phyloP scores from a whole-genome alignment of 2,329 filamentous ascomycete genomes.

The Ceratocystis cubensis region DNA sequence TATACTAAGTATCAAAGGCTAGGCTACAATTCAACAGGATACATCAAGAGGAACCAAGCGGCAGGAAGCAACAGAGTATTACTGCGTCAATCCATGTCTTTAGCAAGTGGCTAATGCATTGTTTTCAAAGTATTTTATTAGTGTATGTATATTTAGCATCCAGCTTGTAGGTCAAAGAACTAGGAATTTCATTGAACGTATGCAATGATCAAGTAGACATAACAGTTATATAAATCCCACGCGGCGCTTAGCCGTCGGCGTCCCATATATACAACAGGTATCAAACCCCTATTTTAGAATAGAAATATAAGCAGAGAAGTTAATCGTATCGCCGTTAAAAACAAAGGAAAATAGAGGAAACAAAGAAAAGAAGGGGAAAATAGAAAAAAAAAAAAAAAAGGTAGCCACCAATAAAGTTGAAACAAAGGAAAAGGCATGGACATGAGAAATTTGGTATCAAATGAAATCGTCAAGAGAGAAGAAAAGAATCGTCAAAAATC shows the following conservation, averaged over 20 bases:
- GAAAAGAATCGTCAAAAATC: neutral
- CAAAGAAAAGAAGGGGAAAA: neutral
- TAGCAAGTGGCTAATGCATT: neutral
- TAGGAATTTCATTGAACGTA: neutral
- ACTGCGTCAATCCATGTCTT: no score
- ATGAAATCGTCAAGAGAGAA: conserved; percentile 3
- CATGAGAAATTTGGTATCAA: conserved; percentile 11
- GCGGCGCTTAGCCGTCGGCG: no score
- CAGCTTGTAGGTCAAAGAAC: neutral
- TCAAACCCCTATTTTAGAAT: neutral
- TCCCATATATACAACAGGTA: neutral
- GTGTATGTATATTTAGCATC: neutral
- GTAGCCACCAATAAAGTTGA: neutral
- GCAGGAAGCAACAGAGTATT: no score
- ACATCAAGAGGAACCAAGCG: no score
- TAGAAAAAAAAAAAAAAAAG: neutral
- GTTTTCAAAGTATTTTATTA: neutral
- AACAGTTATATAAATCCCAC: neutral
- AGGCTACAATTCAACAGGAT: no score
- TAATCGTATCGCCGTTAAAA: conserved; percentile 5
- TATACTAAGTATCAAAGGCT: neutral
- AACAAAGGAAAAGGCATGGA: conserved; percentile 4
- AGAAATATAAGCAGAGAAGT: neutral
- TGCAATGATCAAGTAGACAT: neutral
- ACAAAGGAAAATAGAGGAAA: neutral